Evolutionary conservation across 805 yeast species (phyloP), one percentile per base, ranked within the genome.

Genomic region (Candida glaebosa): DNA sequence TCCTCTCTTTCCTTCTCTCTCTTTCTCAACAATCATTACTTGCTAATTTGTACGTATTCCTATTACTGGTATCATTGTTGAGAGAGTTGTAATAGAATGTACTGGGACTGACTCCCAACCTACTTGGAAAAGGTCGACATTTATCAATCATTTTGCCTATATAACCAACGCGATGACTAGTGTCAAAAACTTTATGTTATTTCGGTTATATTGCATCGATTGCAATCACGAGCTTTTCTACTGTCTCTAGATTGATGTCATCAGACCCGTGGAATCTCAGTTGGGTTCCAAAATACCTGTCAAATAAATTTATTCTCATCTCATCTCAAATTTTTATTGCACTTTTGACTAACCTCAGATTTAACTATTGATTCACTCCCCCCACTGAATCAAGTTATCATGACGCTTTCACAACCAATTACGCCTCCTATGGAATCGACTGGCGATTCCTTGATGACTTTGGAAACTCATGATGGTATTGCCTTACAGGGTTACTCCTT

Each of bases 401-500:
- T 16, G 8, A 16, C 12, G 8, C 19, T 16, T 17, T 34, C 37
- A 8, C 18, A 34, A 56, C 96, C 96, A 41, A 87, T 89, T 60
- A 76, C 95, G 53, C 96, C 96, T 40, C 93, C 96, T 51, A 78
- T 88, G 82, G 84, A 84, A 57, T 72, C 88, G 42, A 80, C 82
- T 44, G 87, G 87, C 53, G 88, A 87, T 72, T 82, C 84, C 54
- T 71, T 89, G 66, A 79, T 87, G 77, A 83, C 95, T 45, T 79
- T 90, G 62, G 96, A 90, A 69, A 79, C 93, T 54, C 84, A 85
- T 55, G 89, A 87, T 63, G 96, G 96, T 53, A 66, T 81, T 49
- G 79, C 82, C 44, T 76, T 91, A 54, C 93, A 88, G 69, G 99
- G 99, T 69, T 88, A 85, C 72, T 91, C 98, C 16, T 93, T 93